Percentiles rank a stretch among this genome's conserved stretches.
Conservation (phyloP, 2,329 filamentous ascomycete genomes). For the Bipolaris zeicola region DNA sequence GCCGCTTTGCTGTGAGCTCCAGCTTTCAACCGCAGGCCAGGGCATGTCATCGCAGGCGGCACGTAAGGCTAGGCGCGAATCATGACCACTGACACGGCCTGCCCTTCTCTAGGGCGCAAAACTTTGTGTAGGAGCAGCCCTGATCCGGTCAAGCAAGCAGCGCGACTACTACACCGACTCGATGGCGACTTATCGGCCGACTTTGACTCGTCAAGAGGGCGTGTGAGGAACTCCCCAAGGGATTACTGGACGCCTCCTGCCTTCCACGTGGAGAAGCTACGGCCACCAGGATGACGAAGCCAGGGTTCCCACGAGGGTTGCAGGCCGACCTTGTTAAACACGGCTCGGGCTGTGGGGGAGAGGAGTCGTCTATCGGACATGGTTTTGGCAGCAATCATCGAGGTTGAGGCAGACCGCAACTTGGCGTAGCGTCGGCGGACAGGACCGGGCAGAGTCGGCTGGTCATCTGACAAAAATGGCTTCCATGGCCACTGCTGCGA, state of each 20-base stretch:
- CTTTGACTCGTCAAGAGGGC: slow-evolving; percentile 17
- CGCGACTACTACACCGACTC: slow-evolving; percentile 29
- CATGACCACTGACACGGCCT: neutral
- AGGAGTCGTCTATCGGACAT: slow-evolving; percentile 20
- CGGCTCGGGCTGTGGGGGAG: slow-evolving; percentile 22
- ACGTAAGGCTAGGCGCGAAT: slow-evolving; percentile 2
- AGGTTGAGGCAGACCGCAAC: slow-evolving; percentile 27
- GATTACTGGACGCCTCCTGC: slow-evolving; percentile 18
- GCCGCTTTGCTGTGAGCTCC: slow-evolving; percentile 5
- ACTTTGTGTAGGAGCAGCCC: slow-evolving; percentile 1
- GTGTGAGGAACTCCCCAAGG: slow-evolving; percentile 4
- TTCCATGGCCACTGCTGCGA: slow-evolving; percentile 10
- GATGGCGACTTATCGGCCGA: slow-evolving; percentile 17
- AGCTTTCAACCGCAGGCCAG: neutral
- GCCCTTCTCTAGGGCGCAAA: slow-evolving; percentile 3
- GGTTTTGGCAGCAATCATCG: slow-evolving; percentile 6
- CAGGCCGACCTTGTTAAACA: slow-evolving; percentile 9
- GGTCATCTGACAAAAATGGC: slow-evolving; percentile 18
- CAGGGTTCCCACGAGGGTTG: slow-evolving; percentile 19
- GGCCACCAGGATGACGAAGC: slow-evolving; percentile 9
- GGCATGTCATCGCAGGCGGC: slow-evolving; percentile 2
- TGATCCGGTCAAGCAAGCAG: slow-evolving; percentile 17
- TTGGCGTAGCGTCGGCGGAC: slow-evolving; percentile 26
- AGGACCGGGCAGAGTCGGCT: slow-evolving; percentile 28
- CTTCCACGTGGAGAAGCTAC: slow-evolving; percentile 25